Conservation (phyloP, 495 filamentous ascomycete species). For the Neurospora sp. region DNA sequence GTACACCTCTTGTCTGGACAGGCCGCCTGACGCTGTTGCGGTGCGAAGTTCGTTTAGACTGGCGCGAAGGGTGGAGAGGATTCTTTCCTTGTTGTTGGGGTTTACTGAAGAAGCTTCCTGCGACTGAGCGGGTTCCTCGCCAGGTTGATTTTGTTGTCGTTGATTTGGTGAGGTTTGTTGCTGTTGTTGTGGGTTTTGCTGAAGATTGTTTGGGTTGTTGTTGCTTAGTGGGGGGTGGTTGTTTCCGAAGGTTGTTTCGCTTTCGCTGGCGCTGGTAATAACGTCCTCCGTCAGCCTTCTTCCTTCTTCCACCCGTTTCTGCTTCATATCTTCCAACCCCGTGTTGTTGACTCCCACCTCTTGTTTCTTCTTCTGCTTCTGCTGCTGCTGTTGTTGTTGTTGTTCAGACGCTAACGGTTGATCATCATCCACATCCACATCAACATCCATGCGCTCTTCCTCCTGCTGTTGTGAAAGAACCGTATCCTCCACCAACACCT, state of each 20-base stretch:
- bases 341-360: not conserved
- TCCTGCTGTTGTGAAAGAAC: constrained; percentile 1
- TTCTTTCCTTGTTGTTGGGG: constrained; percentile 14
- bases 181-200: not conserved
- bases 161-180: too few species aligned
- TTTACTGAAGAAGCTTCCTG: not conserved
- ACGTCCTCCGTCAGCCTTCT: not conserved
- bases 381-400: not conserved
- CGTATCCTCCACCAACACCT: not conserved
- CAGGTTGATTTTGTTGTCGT: not conserved
- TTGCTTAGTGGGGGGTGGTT: not conserved
- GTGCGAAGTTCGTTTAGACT: constrained; percentile 42
- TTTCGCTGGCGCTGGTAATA: not conserved
- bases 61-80: constrained; percentile 40
- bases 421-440: not conserved
- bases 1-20: constrained; percentile 43
- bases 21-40: constrained; percentile 16
- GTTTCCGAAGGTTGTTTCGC: too few species aligned
- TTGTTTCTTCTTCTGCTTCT: not conserved
- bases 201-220: too few species aligned
- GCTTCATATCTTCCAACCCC: not conserved
- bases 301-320: not conserved
- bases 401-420: not conserved
- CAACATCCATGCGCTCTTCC: not conserved
- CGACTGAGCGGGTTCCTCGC: not conserved